These are phyloP conservation scores for Gastrolobium bilobum DNA, from an alignment of 306 rosid species.

Conservation along the genomic window DNA sequence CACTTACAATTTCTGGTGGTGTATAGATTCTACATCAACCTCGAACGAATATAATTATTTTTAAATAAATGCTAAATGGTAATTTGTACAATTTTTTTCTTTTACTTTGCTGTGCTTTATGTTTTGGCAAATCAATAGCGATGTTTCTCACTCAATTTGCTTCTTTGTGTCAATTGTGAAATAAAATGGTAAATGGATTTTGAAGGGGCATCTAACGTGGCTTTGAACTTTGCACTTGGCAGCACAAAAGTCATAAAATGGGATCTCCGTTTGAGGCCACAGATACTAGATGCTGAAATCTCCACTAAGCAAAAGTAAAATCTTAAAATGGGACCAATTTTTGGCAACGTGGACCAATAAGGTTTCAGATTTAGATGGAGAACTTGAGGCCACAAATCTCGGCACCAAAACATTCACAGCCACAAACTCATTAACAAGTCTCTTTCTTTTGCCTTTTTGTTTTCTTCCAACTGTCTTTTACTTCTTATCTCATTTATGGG, in stretches of 20 bases:
- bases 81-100: too few relatives aligned
- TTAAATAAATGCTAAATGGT: too few relatives aligned
- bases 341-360: conserved; percentile 48
- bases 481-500: background rate
- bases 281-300: conserved; percentile 10
- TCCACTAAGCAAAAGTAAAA: background rate
- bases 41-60: too few relatives aligned
- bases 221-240: background rate
- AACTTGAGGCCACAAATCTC: conserved; percentile 63
- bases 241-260: background rate
- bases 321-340: conserved; percentile 32
- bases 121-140: too few relatives aligned
- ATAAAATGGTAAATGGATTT: background rate
- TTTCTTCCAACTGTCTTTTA: conserved; percentile 1
- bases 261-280: conserved; percentile 27
- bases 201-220: background rate
- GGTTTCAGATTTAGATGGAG: conserved; percentile 64
- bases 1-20: too few relatives aligned
- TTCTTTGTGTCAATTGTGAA: too few relatives aligned
- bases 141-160: too few relatives aligned
- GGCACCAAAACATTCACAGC: conserved; percentile 52
- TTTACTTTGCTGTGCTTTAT: too few relatives aligned
- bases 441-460: background rate
- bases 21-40: too few relatives aligned
- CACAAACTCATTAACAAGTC: conserved; percentile 57